Evolutionary conservation across 345 rosid genomes (phyloP).

Genomic region (Brassica incana): DNA sequence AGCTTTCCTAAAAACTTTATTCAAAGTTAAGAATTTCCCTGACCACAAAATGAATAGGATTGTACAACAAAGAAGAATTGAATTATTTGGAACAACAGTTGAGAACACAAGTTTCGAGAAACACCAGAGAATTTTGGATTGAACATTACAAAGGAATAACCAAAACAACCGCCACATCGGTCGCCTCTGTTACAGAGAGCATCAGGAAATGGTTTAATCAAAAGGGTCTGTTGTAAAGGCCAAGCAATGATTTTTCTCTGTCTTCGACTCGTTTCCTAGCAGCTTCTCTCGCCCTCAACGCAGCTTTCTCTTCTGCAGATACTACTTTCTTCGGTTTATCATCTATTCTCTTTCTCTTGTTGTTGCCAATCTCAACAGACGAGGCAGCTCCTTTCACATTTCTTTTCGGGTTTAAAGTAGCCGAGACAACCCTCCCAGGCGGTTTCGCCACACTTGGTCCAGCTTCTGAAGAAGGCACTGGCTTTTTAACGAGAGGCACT

Average conservation of each 20-base stretch:
- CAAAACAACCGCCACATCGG: conserved; percentile 5
- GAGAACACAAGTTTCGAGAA: neutral
- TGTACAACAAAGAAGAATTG: neutral
- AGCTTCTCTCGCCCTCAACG: conserved; percentile 90
- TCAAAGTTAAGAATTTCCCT: neutral
- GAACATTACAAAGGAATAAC: neutral
- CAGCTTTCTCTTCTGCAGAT: conserved; percentile 77
- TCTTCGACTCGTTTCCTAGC: conserved; percentile 90
- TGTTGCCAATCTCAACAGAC: conserved; percentile 52
- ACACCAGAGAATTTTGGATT: neutral
- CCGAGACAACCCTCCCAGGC: conserved; percentile 67
- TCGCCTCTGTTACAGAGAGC: neutral
- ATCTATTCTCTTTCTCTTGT: conserved; percentile 59
- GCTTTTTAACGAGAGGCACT: conserved; percentile 42
- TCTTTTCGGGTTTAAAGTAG: conserved; percentile 66
- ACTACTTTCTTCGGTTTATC: conserved; percentile 63
- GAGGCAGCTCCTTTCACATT: conserved; percentile 71
- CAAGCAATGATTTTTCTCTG: conserved; percentile 85
- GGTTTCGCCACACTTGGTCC: conserved; percentile 41
- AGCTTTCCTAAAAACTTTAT: neutral
- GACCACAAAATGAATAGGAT: neutral
- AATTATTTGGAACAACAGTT: conserved; percentile 8
- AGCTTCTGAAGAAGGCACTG: conserved; percentile 37
- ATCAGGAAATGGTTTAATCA: conserved; percentile 38
- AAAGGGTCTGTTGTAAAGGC: conserved; percentile 64